Percentiles rank a stretch among this genome's conserved stretches.
These are phyloP conservation scores for Gossypium sturtianum DNA, from an alignment of 345 rosid species.

Conservation along the genomic window DNA sequence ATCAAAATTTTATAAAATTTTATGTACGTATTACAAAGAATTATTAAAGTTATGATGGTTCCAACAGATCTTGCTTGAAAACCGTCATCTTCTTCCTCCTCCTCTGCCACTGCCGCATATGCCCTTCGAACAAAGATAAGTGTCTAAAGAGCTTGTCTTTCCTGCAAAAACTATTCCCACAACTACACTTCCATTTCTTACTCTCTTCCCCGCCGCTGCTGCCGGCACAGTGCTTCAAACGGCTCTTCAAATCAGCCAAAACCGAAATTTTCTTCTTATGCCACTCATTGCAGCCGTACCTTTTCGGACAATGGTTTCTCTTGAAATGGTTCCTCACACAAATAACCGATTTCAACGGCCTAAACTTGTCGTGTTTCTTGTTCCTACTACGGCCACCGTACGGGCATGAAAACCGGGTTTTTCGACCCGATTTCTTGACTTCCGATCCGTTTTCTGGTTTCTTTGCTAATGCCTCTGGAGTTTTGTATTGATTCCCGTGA, in stretches of 20 bases:
- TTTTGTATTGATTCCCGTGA: slow-evolving; percentile 62
- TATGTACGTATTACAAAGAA: too few species aligned
- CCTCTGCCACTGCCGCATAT: too few species aligned
- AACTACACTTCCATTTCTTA: slow-evolving; percentile 55
- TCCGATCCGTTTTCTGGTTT: slow-evolving; percentile 25
- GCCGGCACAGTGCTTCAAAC: slow-evolving; percentile 61
- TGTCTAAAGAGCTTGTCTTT: slow-evolving; percentile 44
- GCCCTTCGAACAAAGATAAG: too few species aligned
- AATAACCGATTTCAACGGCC: slow-evolving; percentile 53
- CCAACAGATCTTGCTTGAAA: too few species aligned
- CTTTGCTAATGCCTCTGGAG: slow-evolving; percentile 54
- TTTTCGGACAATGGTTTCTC: slow-evolving; percentile 81
- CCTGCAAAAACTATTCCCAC: slow-evolving; percentile 64
- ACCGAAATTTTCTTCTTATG: slow-evolving; percentile 60
- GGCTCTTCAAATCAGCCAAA: slow-evolving; percentile 58
- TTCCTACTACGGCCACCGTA: slow-evolving; percentile 57
- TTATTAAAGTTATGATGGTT: too few species aligned
- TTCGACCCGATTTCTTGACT: background rate
- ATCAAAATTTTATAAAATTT: too few species aligned
- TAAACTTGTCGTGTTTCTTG: slow-evolving; percentile 47
- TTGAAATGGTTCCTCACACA: slow-evolving; percentile 70
- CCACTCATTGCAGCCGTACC: slow-evolving; percentile 50
- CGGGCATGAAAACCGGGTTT: slow-evolving; percentile 56
- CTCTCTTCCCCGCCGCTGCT: slow-evolving; percentile 47
- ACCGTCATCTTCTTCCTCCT: too few species aligned